Base-by-base conservation (phyloP, 495 filamentous ascomycete genomes). In the Trypethelium eluteriae region DNA sequence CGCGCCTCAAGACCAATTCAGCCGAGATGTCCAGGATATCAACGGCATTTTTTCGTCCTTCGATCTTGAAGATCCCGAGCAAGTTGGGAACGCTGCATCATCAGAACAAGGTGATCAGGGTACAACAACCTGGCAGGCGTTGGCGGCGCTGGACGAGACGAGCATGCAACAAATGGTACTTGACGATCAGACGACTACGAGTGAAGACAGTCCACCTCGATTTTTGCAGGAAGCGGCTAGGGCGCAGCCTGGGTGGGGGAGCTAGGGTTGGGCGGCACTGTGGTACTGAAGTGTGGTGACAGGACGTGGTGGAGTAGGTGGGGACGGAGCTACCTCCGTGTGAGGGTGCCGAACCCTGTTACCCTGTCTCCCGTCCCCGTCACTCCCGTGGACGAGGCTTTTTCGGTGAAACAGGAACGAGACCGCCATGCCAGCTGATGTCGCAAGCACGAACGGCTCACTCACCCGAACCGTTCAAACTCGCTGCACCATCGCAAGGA, bases 11-110 rank as follows among this genome's bases (percentile, higher is more conserved):
- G 87, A 90, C 64, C 74, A 85, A 11, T 81, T 85, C 68, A 82
- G 82, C 11, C 84, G 89, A 70, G 86, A 87, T 69, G 76, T 95
- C 12, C 83, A 86, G 59, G 88, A 93, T 69, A 87, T 95, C 77
- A 91, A 85, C 69, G 83, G 85, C 14, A 80, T 95, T 16, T 92
- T 96, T 69, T 38, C 39, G 4, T 41, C 50, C 18, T 32, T 72
- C 59, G 63, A 68, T 11, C 1, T 72, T 36, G 53, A 53, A 5
- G 49, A 59, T 14, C 14, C 53, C 36, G 32, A 36, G 34, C 18
- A 34, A 7, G 32, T 36, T 36, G 25, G 53, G 0, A 32, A 59
- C 6, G 32, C 7, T 2, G 53, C 53, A 36, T 35, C 18, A n/a
- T 5, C 10, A 9, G 32, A 36, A 34, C 25, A 34, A 10, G 32